Percentiles rank a stretch among this genome's conserved stretches.
Evolutionary conservation across 768 basidiomycete species (phyloP).

Genomic region (Sistotremastrum suecicum): DNA sequence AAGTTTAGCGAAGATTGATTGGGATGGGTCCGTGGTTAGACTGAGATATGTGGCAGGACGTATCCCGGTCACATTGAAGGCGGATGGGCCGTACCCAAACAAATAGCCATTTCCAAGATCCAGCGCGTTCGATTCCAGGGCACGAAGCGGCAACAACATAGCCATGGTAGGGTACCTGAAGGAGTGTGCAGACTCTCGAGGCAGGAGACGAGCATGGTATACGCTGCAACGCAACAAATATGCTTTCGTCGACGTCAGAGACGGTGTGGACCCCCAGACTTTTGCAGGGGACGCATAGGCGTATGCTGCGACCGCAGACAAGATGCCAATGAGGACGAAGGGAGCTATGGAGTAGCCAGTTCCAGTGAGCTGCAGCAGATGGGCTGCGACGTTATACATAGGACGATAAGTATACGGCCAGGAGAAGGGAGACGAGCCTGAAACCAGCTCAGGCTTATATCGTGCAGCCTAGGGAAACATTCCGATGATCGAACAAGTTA

Average conservation of each 20-base stretch:
- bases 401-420: too few species aligned
- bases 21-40: slow-evolving; percentile 2
- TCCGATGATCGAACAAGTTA: too few species aligned
- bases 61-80: slow-evolving; percentile 32
- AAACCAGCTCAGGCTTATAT: too few species aligned
- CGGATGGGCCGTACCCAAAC: slow-evolving; percentile 38
- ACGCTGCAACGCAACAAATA: slow-evolving; percentile 41
- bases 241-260: slow-evolving; percentile 7
- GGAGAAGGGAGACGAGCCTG: too few species aligned
- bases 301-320: too few species aligned
- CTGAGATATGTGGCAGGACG: slow-evolving; percentile 31
- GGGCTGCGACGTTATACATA: too few species aligned
- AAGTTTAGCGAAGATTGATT: neutral
- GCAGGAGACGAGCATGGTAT: slow-evolving; percentile 38
- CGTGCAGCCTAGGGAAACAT: too few species aligned
- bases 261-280: neutral
- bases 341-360: too few species aligned
- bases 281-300: too few species aligned
- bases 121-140: slow-evolving; percentile 31
- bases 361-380: too few species aligned
- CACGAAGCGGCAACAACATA: slow-evolving; percentile 40
- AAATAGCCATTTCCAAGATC: slow-evolving; percentile 35
- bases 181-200: slow-evolving; percentile 29
- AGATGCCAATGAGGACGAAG: too few species aligned
- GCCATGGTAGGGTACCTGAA: slow-evolving; percentile 50